Evolutionary conservation across 2,329 filamentous ascomycete genomes (phyloP), one percentile per base, ranked within the genome.

Genomic region (Aspergillus terreus): DNA sequence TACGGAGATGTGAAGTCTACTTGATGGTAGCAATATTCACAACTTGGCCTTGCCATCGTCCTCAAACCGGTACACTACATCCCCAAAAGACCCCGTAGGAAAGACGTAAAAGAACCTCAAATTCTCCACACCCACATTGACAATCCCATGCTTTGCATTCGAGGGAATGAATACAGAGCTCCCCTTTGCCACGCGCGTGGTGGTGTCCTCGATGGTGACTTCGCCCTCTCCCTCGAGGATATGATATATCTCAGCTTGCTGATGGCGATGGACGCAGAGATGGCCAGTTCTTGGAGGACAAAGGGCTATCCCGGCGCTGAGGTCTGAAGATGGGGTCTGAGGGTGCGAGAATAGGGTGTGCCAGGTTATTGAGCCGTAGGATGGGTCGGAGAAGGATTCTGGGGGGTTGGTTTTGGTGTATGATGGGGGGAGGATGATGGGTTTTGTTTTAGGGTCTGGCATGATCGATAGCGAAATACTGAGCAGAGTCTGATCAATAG

Each of bases 161-260:
- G 71, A 70, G 0, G 74, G 74, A 32, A 77, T 72, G 52, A 68
- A 77, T 1, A 76, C 63, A 6, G 68, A 65, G 44, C 58, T 64
- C 4, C 72, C 74, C 23, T 60, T 62, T 11, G 47, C 42, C 0
- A 77, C 69, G 6, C 14, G 12, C 35, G 35, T n/a, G 14, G 15
- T 17, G 1, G 45, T 47, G 46, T 69, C 56, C 19, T 76, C 69
- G 14, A 77, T 68, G 0, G 57, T 64, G 2, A 76, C 63, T 6
- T 70, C 56, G 0, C 71, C 74, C 0, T 52, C 58, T 0, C 74
- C 74, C 0, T 65, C 54, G 0, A 70, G 61, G 15, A 78, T 60
- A 48, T 76, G 63, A 47, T 77, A 78, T 1, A 77, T 64, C 56
- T 77, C 75, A 0, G 75, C 68, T 35, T 77, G 74, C 4, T 52